Evolutionary conservation across 306 rosid genomes (phyloP), one percentile per base, ranked within the genome.

Genomic region (Quercus mongolica): DNA sequence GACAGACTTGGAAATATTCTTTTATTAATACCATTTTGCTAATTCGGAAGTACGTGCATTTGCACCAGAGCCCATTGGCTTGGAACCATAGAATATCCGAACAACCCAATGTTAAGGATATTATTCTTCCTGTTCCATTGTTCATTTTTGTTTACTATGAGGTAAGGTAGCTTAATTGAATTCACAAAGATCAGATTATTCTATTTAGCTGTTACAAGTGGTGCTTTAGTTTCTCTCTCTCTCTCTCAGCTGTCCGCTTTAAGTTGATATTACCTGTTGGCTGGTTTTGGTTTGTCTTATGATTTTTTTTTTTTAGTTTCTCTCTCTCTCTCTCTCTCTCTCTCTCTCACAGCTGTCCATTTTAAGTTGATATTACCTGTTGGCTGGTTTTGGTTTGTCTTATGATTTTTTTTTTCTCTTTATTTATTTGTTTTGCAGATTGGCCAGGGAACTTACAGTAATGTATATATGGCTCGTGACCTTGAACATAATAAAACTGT

Each of bases 401-500:
- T 28, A 13, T 76, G 81, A 75, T 71, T 71, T 78, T 56, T 38
- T 30, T 56, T 38, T 30, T 81, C 59, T 62, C 75, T 64, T 21
- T 70, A 64, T 71, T 71, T 58, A 62, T 11, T 62, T 61, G 41
- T 75, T 49, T 23, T 85, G 87, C 87, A 94, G 98, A 94, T 94
- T 89, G 98, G 97, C 62, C 98, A 94, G 87, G 98, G 98, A 80
- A 94, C 98, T 82, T 94, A 94, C 76, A 94, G 98, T 79, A 92
- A 92, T 77, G 98, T 92, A 56, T 93, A 93, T 82, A 88, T 92
- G 83, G 98, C 98, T 76, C 98, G 98, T 74, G 98, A 93, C 75
- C 97, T 93, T 80, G 98, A 93, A 73, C 94, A 93, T 79, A 91
- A 82, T 82, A 93, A 93, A 88, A 90, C 90, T 57, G 98, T 93